phyloP scores from a whole-genome alignment of 306 rosid species.

The Vigna nakashimae region DNA sequence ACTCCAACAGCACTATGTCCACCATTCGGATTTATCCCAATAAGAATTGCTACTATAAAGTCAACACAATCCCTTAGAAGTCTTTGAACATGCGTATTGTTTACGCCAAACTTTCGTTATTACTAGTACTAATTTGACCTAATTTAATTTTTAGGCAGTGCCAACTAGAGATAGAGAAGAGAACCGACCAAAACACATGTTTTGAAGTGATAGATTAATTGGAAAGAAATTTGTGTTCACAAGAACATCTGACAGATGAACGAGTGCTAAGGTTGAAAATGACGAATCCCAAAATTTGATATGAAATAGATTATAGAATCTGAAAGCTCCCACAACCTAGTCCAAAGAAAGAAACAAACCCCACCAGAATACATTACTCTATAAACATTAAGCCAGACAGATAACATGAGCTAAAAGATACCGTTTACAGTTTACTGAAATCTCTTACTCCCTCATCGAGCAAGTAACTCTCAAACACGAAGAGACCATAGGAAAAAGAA shows the following conservation, averaged over 20 bases:
- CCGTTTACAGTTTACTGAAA: slow-evolving; percentile 39
- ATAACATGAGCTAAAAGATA: slow-evolving; percentile 42
- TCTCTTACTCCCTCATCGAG: slow-evolving; percentile 42
- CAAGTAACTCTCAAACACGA: slow-evolving; percentile 44
- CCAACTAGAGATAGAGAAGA: slow-evolving; percentile 12
- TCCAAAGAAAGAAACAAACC: slow-evolving; percentile 60
- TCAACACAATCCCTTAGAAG: slow-evolving; percentile 22
- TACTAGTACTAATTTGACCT: neutral
- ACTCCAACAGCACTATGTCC: neutral
- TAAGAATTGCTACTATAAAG: slow-evolving; percentile 7
- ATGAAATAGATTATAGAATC: slow-evolving; percentile 11
- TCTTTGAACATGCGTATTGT: slow-evolving; percentile 21
- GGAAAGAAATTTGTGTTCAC: slow-evolving; percentile 32
- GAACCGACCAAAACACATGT: slow-evolving; percentile 10
- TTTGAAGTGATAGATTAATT: slow-evolving; percentile 28
- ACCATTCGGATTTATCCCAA: neutral
- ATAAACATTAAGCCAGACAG: slow-evolving; percentile 48
- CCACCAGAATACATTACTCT: slow-evolving; percentile 26
- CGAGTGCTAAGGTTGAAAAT: slow-evolving; percentile 8
- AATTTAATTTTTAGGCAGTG: neutral
- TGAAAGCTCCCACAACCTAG: slow-evolving; percentile 47
- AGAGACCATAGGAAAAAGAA: neutral
- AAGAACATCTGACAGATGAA: neutral
- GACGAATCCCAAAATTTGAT: slow-evolving; percentile 36
- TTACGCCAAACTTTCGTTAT: slow-evolving; percentile 23